These are phyloP conservation scores for Eucalyptus rudis DNA, from an alignment of 345 rosid species.

Conservation along the genomic window DNA sequence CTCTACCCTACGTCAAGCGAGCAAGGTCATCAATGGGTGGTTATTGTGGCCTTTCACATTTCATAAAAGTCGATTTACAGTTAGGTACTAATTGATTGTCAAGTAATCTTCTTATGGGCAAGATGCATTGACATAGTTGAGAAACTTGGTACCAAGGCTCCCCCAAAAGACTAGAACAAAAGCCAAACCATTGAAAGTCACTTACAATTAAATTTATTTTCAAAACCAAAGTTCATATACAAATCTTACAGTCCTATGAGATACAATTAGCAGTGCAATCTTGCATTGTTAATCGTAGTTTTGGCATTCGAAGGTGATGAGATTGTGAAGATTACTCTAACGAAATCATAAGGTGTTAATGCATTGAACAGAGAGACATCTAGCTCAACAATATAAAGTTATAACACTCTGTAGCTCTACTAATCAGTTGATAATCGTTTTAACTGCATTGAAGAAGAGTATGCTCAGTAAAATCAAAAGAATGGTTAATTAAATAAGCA, in stretches of 20 bases:
- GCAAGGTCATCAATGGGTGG: too few species aligned
- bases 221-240: fast-evolving
- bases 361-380: background rate
- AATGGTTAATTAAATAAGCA: background rate
- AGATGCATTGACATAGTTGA: background rate
- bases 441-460: too few species aligned
- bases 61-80: background rate
- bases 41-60: background rate
- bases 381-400: background rate
- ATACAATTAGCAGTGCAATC: background rate
- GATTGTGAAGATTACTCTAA: background rate
- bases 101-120: too few species aligned
- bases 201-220: too few species aligned
- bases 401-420: background rate
- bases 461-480: too few species aligned
- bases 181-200: background rate
- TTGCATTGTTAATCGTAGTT: background rate
- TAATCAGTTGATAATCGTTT: too few species aligned
- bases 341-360: background rate
- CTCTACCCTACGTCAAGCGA: too few species aligned
- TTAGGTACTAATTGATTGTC: too few species aligned
- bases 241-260: too few species aligned
- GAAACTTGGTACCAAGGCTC: background rate
- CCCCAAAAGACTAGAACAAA: background rate
- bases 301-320: background rate